phyloP scores from a whole-genome alignment of 2,329 filamentous ascomycete species.

The Elsinoe perseae region DNA sequence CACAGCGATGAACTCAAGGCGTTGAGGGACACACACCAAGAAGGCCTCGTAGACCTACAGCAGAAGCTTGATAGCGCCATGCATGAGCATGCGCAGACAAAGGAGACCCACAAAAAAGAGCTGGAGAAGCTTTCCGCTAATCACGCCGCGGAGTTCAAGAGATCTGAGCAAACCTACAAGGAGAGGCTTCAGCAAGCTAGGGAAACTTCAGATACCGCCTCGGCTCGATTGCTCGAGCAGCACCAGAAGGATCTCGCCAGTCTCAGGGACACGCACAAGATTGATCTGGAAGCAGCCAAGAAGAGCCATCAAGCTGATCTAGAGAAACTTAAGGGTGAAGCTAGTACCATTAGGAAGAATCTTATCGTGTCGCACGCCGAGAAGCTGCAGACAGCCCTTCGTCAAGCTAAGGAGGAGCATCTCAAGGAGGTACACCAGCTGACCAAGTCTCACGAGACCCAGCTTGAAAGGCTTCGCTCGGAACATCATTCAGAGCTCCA shows the following conservation, averaged over 20 bases:
- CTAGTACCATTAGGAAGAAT: slow-evolving; percentile 2
- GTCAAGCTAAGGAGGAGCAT: slow-evolving; percentile 11
- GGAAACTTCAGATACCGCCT: neutral
- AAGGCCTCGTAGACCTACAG: slow-evolving; percentile 8
- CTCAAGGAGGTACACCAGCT: slow-evolving; percentile 2
- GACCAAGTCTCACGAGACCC: slow-evolving; percentile 12
- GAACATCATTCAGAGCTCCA: slow-evolving; percentile 14
- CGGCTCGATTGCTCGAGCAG: slow-evolving; percentile 5
- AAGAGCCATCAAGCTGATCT: slow-evolving; percentile 12
- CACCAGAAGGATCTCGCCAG: slow-evolving; percentile 14
- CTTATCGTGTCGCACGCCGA: slow-evolving; percentile 10
- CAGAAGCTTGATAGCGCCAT: neutral
- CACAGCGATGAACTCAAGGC: neutral
- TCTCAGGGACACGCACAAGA: slow-evolving; percentile 8
- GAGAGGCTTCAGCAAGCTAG: neutral
- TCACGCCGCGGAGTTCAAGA: neutral
- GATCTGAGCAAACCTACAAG: neutral
- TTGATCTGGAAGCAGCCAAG: slow-evolving; percentile 11
- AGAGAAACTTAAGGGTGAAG: neutral
- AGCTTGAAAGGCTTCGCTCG: slow-evolving; percentile 11
- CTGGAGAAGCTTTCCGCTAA: neutral
- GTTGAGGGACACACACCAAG: slow-evolving; percentile 1
- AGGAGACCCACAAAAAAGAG: slow-evolving; percentile 6
- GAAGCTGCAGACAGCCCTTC: neutral
- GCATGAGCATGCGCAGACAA: neutral